Base-by-base conservation (phyloP, 352 stramenopile species). In the Globisporangium polare region DNA sequence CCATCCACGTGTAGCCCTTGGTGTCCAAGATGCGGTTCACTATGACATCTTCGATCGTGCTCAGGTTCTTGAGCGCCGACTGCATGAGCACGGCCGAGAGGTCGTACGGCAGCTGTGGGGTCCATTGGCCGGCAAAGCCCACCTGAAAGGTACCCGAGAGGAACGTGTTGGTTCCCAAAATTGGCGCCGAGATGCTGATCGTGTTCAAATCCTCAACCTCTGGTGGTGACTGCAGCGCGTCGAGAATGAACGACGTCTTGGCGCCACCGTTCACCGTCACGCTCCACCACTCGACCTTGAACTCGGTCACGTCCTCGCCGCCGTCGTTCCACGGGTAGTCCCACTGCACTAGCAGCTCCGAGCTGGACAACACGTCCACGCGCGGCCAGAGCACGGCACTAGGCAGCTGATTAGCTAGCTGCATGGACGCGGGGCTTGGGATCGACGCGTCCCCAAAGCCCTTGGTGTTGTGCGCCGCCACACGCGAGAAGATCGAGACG, bases 71-170 rank as follows among this genome's bases (percentile, higher is more conserved):
- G 12, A 94, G 50, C 8, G 71, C 77, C 1, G 62, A 60, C 51
- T 94, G 78, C 68, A 99, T 87, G 13, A 85, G 75, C 12, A 83
- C 66, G 8, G 90, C 93, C 5, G 86, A 96, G 24, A 88, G 74
- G 68, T 98, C 89, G 66, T 87, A 88, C 35, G 75, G 71, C 17
- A 99, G 66, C 62, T 97, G 86, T 20, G 72, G 69, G 3, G 87
- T 98, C 60, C 76, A 92, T 41, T 96, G 79, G 10, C 81, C 85
- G 54, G 91, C 86, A 67, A 96, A 98, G 1, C 70, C 75, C 20
- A 99, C 68, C 4, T 84, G 86, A 74, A 98, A 99, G 22, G 88
- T 90, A 3, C 86, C 86, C 1, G 71, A 74, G 0, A 94, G 58
- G 53, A 71, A 83, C 13, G 53, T 77, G 26, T 80, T 72, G 0